phyloP scores from a whole-genome alignment of 495 filamentous ascomycete species.

The Aspergillus heteromorphus region DNA sequence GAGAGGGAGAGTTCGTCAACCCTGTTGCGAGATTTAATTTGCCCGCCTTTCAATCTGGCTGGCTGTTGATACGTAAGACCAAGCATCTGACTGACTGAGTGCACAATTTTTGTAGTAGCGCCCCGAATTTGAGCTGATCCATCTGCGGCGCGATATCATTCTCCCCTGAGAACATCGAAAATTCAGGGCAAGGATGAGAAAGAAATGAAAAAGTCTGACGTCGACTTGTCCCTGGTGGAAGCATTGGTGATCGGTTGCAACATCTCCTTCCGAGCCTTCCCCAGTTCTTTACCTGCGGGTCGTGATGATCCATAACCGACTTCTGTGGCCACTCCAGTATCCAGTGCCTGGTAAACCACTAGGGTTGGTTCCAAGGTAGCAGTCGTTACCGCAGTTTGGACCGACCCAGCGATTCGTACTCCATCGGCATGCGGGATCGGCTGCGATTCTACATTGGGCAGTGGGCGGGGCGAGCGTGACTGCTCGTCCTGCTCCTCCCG shows the following conservation, averaged over 20 bases:
- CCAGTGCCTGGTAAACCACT: no score
- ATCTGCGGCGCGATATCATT: not conserved
- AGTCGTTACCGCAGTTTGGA: not conserved
- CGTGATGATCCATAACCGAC: not conserved
- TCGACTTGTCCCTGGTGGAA: no score
- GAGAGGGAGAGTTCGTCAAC: not conserved
- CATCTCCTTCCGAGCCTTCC: not conserved
- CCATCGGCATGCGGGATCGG: constrained; percentile 6
- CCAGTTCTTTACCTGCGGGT: not conserved
- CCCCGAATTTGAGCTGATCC: not conserved
- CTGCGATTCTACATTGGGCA: constrained; percentile 10
- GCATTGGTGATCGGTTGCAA: no score
- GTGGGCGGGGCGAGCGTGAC: constrained; percentile 3
- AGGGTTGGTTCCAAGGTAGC: no score
- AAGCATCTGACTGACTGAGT: not conserved
- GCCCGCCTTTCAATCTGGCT: not conserved
- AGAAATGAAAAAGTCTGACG: not conserved
- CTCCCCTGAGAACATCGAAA: no score
- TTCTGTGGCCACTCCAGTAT: no score
- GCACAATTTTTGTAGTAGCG: no score
- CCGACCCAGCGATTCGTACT: not conserved
- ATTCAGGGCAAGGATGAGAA: no score
- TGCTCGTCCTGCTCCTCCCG: not conserved
- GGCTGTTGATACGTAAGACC: not conserved
- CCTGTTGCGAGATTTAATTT: not conserved